Evolutionary conservation across 176 grass and related monocot genomes (phyloP), one percentile per base, ranked within the genome.

Genomic region (Triticum turgidum): DNA sequence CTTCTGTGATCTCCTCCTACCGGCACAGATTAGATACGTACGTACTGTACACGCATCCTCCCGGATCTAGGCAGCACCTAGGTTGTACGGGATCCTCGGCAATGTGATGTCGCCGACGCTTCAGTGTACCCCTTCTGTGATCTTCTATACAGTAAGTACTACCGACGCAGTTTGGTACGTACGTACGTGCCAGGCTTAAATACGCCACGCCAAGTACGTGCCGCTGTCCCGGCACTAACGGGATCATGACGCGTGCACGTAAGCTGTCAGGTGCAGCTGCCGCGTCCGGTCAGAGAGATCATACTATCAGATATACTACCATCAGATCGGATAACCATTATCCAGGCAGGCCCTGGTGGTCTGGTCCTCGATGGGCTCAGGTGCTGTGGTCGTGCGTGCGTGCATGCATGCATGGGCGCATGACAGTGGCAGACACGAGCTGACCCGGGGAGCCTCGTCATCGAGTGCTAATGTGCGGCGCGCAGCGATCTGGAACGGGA

Each of bases 361-460:
- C n/a, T 45, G 2, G 42, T 75, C 72, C 27, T 25, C 42, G 72
- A 75, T 34, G 41, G n/a, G 1, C 42, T 47, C 25, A 76, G 72
- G 42, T 75, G 72, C 41, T 8, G 10, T 14, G 42, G 42, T 18
- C 12, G 47, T 24, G 13, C 39, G 47, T 22, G 22, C 39, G 47
- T 22, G 22, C 47, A 8, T 14, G 14, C 8, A 18, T 41, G 35
- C 69, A 72, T 67, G 29, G 34, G 35, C 38, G 20, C 70, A 73
- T 76, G 45, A 27, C 24, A 76, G 73, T 76, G 73, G 73, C 73
- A 33, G 73, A 52, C 73, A 76, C 73, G 45, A 76, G 73, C 73
- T 75, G 42, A 75, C 72, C 42, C 22, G 11, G 0, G 3, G 22
- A 75, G 7, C 25, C 5, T 21, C 13, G 41, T 45, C 13, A 74